phyloP scores from a whole-genome alignment of 768 basidiomycete genomes.

The Tylopilus vinaceipallidus region DNA sequence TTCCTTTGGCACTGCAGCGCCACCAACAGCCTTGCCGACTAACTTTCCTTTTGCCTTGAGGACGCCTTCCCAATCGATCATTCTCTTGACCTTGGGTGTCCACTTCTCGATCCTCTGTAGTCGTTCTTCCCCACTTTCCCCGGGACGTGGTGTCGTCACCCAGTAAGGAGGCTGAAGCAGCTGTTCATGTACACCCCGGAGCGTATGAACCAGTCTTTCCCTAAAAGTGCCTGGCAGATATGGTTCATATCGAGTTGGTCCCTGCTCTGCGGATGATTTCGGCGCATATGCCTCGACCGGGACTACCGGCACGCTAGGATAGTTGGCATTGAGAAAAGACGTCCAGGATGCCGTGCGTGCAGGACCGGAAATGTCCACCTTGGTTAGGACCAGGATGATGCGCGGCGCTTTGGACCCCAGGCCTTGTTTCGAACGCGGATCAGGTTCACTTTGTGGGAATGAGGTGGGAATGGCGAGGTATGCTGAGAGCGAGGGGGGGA shows the following conservation, averaged over 20 bases:
- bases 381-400: conserved; percentile 78
- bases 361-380: conserved; percentile 81
- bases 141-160: conserved; percentile 36
- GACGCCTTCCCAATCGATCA: conserved; percentile 75
- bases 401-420: conserved; percentile 23
- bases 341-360: conserved; percentile 65
- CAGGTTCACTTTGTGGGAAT: neutral
- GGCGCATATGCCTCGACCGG: conserved; percentile 75
- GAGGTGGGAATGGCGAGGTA: conserved; percentile 45
- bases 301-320: conserved; percentile 60
- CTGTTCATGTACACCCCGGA: conserved; percentile 63
- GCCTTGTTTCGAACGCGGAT: conserved; percentile 31
- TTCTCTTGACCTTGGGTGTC: conserved; percentile 60
- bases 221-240: conserved; percentile 67
- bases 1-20: conserved; percentile 36
- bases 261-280: conserved; percentile 43
- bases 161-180: conserved; percentile 66
- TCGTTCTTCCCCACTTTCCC: conserved; percentile 43
- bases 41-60: conserved; percentile 41
- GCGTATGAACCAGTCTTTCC: conserved; percentile 57
- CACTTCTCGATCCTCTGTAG: conserved; percentile 55
- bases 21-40: conserved; percentile 46
- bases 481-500: conserved; percentile 70
- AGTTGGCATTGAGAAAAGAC: conserved; percentile 48
- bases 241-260: conserved; percentile 53